A percentile compares a stretch with the other conserved stretches of the same genome.
Conservation (phyloP, 1,284 basidiomycete species). For the Laetiporus sulphureus region DNA sequence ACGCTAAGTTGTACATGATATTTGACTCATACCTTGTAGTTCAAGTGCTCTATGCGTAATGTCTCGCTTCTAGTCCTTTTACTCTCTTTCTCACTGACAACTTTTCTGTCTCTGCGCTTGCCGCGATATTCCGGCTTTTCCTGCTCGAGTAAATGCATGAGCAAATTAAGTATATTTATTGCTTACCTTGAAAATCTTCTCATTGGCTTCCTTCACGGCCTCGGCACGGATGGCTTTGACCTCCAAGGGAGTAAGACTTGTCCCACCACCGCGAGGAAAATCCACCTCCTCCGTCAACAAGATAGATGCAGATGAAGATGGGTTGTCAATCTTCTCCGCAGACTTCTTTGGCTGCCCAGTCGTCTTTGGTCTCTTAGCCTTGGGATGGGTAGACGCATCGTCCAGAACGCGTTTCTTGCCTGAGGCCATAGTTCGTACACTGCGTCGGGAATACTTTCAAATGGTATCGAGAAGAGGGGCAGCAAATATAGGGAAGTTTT, state of each 20-base stretch:
- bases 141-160: constrained; percentile 13
- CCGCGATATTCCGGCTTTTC: constrained; percentile 36
- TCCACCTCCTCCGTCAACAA: constrained; percentile 75
- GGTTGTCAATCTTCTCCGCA: constrained; percentile 17
- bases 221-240: constrained; percentile 83
- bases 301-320: constrained; percentile 27
- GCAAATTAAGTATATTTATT: no score
- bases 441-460: neutral
- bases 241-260: constrained; percentile 84
- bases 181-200: constrained; percentile 66
- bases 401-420: constrained; percentile 54
- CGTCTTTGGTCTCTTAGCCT: constrained; percentile 50
- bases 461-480: no score
- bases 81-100: constrained; percentile 25
- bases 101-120: constrained; percentile 43
- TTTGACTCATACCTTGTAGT: constrained; percentile 81
- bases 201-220: constrained; percentile 78
- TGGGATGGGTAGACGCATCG: constrained; percentile 38
- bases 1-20: neutral
- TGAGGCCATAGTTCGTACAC: constrained; percentile 14
- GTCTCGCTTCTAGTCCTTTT: constrained; percentile 37
- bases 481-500: neutral
- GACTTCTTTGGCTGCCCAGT: constrained; percentile 24
- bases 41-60: constrained; percentile 84
- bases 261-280: constrained; percentile 90